These are phyloP conservation scores for Penstemon eatonii DNA, from an alignment of 257 asterid species.

Conservation along the genomic window DNA sequence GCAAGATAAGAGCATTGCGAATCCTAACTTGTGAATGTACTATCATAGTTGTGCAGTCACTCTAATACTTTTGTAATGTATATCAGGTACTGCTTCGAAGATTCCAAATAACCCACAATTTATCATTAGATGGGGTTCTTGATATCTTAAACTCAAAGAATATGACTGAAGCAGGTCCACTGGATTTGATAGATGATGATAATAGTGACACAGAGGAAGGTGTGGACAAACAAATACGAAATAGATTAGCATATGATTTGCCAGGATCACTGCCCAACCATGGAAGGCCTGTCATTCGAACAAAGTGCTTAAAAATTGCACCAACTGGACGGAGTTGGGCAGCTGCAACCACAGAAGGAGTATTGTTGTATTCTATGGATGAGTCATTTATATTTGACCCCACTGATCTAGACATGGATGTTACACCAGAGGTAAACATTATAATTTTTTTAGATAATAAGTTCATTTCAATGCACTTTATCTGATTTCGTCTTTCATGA, in stretches of 20 bases:
- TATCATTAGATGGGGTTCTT: conserved; percentile 89
- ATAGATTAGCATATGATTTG: conserved; percentile 65
- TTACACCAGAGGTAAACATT: conserved; percentile 84
- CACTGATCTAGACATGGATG: conserved; percentile 95
- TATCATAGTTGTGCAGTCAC: neutral
- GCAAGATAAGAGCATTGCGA: conserved; percentile 1
- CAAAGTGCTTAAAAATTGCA: conserved; percentile 87
- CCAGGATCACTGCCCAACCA: conserved; percentile 93
- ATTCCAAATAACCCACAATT: conserved; percentile 82
- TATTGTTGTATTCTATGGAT: conserved; percentile 82
- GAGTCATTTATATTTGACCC: conserved; percentile 95
- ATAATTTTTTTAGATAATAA: conserved; percentile 5
- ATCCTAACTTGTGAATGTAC: neutral
- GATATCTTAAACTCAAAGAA: conserved; percentile 92
- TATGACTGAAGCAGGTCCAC: conserved; percentile 92
- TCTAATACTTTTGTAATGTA: conserved; percentile 21
- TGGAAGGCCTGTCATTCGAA: conserved; percentile 79
- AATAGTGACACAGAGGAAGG: conserved; percentile 89
- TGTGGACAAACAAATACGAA: conserved; percentile 69
- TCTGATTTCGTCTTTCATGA: conserved; percentile 3
- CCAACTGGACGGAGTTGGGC: conserved; percentile 99
- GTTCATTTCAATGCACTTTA: conserved; percentile 6
- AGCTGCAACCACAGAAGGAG: conserved; percentile 99
- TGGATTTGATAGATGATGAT: conserved; percentile 85
- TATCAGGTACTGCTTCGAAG: conserved; percentile 82